Conservation (phyloP, 1,284 basidiomycete species). For the Lentinus polychrous region DNA sequence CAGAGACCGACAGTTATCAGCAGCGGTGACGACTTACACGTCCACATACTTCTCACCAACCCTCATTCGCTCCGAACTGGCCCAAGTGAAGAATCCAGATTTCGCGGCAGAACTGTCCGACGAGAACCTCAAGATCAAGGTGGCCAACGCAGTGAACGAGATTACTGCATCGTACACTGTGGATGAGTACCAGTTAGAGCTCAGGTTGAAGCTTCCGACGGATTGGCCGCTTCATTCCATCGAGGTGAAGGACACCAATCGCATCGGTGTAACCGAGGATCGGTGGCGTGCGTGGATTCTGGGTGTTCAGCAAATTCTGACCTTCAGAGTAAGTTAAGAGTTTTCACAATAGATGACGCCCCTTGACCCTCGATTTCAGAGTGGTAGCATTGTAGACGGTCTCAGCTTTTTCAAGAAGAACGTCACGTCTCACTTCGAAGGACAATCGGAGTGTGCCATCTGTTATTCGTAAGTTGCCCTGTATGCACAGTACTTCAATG, state of each 20-base stretch:
- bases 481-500: neutral
- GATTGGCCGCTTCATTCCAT: slow-evolving; percentile 92
- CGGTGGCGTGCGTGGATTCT: slow-evolving; percentile 94
- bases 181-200: slow-evolving; percentile 93
- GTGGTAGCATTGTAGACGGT: slow-evolving; percentile 88
- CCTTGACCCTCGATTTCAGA: slow-evolving; percentile 39
- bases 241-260: slow-evolving; percentile 81
- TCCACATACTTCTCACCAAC: slow-evolving; percentile 87
- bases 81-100: slow-evolving; percentile 64
- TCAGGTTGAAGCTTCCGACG: slow-evolving; percentile 78
- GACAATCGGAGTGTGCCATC: slow-evolving; percentile 90
- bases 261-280: slow-evolving; percentile 86
- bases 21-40: slow-evolving; percentile 73
- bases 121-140: slow-evolving; percentile 80
- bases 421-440: slow-evolving; percentile 86
- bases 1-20: slow-evolving; percentile 84
- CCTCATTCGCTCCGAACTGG: slow-evolving; percentile 80
- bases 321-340: slow-evolving; percentile 60
- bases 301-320: slow-evolving; percentile 88
- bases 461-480: slow-evolving; percentile 74
- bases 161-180: slow-evolving; percentile 80
- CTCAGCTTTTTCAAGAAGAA: slow-evolving; percentile 95
- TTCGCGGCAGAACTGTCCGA: slow-evolving; percentile 64
- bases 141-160: slow-evolving; percentile 63
- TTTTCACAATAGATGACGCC: slow-evolving; percentile 1